Base-by-base conservation (phyloP, 345 rosid genomes). In the Populus pruinosa region DNA sequence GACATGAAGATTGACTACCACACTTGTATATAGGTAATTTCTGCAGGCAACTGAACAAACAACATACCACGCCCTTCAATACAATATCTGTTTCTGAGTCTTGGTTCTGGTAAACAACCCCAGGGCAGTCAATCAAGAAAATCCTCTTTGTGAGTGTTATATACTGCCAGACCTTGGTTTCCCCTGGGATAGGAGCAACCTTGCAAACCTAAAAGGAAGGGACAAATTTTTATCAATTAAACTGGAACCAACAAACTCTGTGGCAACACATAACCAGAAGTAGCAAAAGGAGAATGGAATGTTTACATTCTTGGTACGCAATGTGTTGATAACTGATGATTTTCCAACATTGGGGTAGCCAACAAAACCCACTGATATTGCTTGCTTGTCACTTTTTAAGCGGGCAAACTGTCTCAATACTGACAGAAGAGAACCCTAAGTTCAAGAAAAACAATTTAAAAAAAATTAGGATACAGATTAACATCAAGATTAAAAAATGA, bases 101-200 rank as follows among this genome's bases (percentile, higher is more conserved):
- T 41, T 64, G 91, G 80, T 86, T 96, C 81, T 93, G 98, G 82
- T 96, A 96, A 70, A 96, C 99, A 82, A 93, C 96, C 55, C 99
- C 98, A 77, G 98, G 98, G 83, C 98, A 96, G 83, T 96, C 97
- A 71, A 93, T 96, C 85, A 96, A 86, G 86, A 91, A 96, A 56
- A 93, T 96, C 78, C 94, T 88, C 82, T 96, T 93, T n/a, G 99
- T 93, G 35, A 92, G 90, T 67, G 97, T 91, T 82, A 93, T 93
- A 67, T 96, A 93, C 75, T 96, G 99, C 98, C 99, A 96, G 63
- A 93, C 98, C 84, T 93, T 93, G 10, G 99, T 96, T 87, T 96
- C 99, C 73, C 98, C 99, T 0, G 99, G 99, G 79, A 96, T 93
- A 31, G 99, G 98, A 82, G 99, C 99, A 77, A 92, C 99, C 86